A percentile compares a stretch with the other conserved stretches of the same genome.
Evolutionary conservation across 2,329 filamentous ascomycete genomes (phyloP).

Genomic region (Sarocladium kiliense): DNA sequence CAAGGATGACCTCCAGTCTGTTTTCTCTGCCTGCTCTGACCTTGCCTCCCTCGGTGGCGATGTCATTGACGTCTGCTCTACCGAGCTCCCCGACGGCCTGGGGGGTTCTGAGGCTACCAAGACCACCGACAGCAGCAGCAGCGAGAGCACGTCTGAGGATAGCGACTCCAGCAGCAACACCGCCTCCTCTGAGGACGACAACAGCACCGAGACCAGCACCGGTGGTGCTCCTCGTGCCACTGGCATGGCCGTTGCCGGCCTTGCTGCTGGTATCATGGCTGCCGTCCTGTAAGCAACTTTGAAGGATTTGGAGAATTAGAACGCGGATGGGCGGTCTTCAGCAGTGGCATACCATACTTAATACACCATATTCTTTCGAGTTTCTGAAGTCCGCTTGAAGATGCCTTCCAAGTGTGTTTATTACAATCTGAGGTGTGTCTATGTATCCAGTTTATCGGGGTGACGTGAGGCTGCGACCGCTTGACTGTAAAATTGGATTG

Average conservation of each 20-base stretch:
- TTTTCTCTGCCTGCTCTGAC: slow-evolving; percentile 21
- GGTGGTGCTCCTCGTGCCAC: slow-evolving; percentile 20
- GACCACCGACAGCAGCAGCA: not conserved
- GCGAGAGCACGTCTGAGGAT: not conserved
- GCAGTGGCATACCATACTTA: not conserved
- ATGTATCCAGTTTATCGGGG: too few species aligned
- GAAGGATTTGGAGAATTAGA: not conserved
- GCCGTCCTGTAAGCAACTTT: slow-evolving; percentile 21
- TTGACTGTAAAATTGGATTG: not conserved
- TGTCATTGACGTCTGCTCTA: slow-evolving; percentile 19
- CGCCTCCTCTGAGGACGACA: slow-evolving; percentile 8
- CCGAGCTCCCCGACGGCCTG: slow-evolving; percentile 5
- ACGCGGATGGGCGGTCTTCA: too few species aligned
- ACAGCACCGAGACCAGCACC: slow-evolving; percentile 13
- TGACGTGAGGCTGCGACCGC: too few species aligned
- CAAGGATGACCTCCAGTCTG: slow-evolving; percentile 20
- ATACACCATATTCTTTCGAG: not conserved
- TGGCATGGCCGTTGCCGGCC: slow-evolving; percentile 23
- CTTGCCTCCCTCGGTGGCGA: slow-evolving; percentile 15
- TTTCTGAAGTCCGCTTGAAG: too few species aligned
- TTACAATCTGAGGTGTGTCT: too few species aligned
- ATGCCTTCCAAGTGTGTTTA: too few species aligned
- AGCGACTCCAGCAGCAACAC: not conserved
- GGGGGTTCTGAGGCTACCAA: not conserved
- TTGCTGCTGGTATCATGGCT: slow-evolving; percentile 23